Conservation (phyloP, 176 grass and related monocot species). For the Leersia perrieri region DNA sequence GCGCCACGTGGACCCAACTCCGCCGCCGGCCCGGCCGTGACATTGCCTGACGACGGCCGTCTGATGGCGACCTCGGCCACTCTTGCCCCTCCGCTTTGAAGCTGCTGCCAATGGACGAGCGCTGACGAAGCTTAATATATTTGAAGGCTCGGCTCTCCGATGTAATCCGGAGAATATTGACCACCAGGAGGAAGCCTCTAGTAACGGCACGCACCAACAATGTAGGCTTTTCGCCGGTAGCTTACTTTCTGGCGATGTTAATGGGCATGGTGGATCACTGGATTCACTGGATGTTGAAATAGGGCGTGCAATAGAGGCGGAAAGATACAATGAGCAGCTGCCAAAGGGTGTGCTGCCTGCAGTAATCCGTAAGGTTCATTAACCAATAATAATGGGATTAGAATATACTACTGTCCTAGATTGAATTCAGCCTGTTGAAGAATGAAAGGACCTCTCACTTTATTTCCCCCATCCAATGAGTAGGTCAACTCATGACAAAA, state of each 20-base stretch:
- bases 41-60: slow-evolving; percentile 5
- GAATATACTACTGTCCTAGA: not conserved
- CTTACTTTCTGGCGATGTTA: not conserved
- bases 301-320: not conserved
- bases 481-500: not conserved
- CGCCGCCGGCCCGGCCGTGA: slow-evolving; percentile 23
- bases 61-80: slow-evolving; percentile 17
- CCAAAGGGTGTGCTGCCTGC: no score
- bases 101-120: not conserved
- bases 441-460: not conserved
- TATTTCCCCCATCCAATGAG: not conserved
- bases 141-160: not conserved
- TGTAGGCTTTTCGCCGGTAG: not conserved
- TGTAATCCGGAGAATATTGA: not conserved
- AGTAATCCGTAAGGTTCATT: not conserved
- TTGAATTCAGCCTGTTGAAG: not conserved
- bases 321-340: no score
- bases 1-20: slow-evolving; percentile 34
- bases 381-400: not conserved
- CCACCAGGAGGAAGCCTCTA: not conserved
- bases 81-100: no score
- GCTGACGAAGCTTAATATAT: not conserved
- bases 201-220: not conserved
- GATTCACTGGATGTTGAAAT: not conserved
- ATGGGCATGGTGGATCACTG: not conserved